Evolutionary conservation across 2,329 filamentous ascomycete species (phyloP).

Genomic region (Didymella sp.): DNA sequence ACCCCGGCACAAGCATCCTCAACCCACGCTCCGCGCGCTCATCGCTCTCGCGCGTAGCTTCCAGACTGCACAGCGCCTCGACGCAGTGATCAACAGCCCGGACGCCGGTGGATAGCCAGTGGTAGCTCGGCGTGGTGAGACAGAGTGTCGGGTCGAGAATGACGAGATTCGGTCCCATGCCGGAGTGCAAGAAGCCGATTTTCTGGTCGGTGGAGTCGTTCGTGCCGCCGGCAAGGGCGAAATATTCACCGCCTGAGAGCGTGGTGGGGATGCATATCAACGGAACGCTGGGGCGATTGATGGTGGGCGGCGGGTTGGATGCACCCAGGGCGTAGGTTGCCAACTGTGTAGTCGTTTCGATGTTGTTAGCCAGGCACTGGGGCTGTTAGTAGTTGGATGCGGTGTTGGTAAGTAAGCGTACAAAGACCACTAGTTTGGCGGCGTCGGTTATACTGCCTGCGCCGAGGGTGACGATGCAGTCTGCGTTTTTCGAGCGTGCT

Average conservation of each 20-base stretch:
- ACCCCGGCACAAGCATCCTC: background rate
- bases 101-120: constrained; percentile 67
- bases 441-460: constrained; percentile 64
- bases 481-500: constrained; percentile 48
- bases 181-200: constrained; percentile 28
- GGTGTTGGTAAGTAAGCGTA: background rate
- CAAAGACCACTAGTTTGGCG: constrained; percentile 61
- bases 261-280: constrained; percentile 48
- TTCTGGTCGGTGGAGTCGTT: constrained; percentile 37
- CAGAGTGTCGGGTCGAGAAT: constrained; percentile 64
- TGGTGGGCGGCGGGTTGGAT: background rate
- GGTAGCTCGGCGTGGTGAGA: constrained; percentile 58
- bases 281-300: background rate
- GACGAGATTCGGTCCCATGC: constrained; percentile 58
- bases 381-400: background rate
- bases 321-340: constrained; percentile 3
- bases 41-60: background rate
- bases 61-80: constrained; percentile 1
- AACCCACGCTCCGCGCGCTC: background rate
- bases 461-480: constrained; percentile 43
- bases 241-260: constrained; percentile 54
- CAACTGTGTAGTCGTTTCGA: constrained; percentile 7
- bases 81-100: constrained; percentile 33
- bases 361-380: constrained; percentile 57
- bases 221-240: constrained; percentile 51